phyloP scores from a whole-genome alignment of 441 rosid genomes.

The Euphorbia schlechtendalii region DNA sequence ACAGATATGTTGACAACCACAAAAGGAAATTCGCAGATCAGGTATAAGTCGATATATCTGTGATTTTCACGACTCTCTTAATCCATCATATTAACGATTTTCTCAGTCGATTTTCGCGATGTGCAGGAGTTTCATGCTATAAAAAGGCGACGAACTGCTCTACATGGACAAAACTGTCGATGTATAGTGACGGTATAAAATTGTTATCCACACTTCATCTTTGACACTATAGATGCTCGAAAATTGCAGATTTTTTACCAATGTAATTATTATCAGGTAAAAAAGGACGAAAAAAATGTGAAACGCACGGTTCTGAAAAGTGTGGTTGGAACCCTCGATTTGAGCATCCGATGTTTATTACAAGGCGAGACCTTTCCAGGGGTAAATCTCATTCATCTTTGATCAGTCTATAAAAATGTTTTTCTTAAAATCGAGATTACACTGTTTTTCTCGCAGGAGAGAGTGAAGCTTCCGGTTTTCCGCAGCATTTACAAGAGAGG shows the following conservation, averaged over 20 bases:
- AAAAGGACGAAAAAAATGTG: constrained; percentile 46
- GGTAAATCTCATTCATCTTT: constrained; percentile 31
- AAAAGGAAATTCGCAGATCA: constrained; percentile 87
- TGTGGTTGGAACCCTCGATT: constrained; percentile 85
- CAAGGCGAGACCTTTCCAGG: constrained; percentile 84
- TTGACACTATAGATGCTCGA: not conserved
- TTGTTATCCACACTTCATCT: constrained; percentile 1
- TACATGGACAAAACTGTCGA: constrained; percentile 39
- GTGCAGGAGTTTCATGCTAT: constrained; percentile 73
- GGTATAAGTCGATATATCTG: constrained; percentile 35
- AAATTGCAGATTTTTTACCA: not conserved
- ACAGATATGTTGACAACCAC: constrained; percentile 67
- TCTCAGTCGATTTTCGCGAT: not conserved
- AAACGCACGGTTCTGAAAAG: constrained; percentile 65
- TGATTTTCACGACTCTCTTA: not conserved
- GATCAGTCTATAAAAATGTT: not conserved
- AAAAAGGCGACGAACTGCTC: constrained; percentile 47
- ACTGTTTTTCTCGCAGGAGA: constrained; percentile 43
- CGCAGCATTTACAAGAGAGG: constrained; percentile 36
- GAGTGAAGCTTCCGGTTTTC: constrained; percentile 46
- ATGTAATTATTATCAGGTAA: constrained; percentile 41
- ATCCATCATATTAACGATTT: not conserved
- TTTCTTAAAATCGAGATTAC: constrained; percentile 11
- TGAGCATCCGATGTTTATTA: constrained; percentile 52
- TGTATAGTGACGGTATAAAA: constrained; percentile 64